Base-by-base conservation (phyloP, 805 yeast species). In the Ogataea naganishii region DNA sequence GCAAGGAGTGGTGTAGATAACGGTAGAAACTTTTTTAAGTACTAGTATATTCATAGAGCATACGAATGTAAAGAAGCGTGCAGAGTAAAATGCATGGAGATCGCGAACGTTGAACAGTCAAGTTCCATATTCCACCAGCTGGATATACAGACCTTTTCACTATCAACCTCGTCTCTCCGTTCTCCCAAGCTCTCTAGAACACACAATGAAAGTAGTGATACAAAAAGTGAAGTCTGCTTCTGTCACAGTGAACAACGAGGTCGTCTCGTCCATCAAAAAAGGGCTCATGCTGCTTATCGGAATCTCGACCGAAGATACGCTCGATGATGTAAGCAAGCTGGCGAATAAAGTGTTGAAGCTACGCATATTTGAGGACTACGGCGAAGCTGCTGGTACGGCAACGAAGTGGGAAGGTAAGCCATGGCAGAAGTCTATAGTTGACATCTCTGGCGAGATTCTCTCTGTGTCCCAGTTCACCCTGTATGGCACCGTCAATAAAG, bases 391-490 rank as follows among this genome's bases (percentile, higher is more conserved):
- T 4, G 53, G 44, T 9, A 62, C 71, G 1, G 58, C 60, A 11
- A 79, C 69, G 1, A 66, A 69, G 17, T 74, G 69, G 65, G 51
- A 46, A n/a, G 78, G 75, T 1, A 70, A 66, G 36, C 80, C 81
- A 4, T 92, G 98, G 98, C 75, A 77, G 40, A 69, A 70, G 43
- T 67, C 74, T 20, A 66, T 79, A 1, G 68, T 62, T 12, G 94
- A 85, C 27, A 58, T 70, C 13, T 54, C 66, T 3, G 94, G 85
- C 10, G 80, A 80, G 44, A 75, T 92, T 4, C 56, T 92, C 6
- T 80, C 94, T 2, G 89, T 92, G 1, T 84, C 96, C 3, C 98
- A 92, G 49, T 92, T 92, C 58, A 92, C 98, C 0, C 62, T 92
- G 23, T 74, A 80, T 51, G 98, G 85, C 0, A 80, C 71, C 24